phyloP scores from a whole-genome alignment of 345 rosid genomes.

The Salix dunnii region DNA sequence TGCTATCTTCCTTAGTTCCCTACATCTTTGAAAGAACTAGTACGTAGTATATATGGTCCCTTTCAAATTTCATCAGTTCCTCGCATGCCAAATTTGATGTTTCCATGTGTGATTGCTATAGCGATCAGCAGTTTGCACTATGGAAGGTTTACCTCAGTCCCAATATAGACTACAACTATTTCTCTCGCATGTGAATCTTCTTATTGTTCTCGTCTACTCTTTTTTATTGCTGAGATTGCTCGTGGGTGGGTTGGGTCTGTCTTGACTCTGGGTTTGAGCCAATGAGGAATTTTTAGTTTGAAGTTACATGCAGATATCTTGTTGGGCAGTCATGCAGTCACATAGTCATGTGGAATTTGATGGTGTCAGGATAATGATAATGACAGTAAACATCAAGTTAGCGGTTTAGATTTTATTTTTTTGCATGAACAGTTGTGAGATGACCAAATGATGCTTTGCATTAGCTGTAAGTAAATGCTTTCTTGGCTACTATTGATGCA shows the following conservation, averaged over 20 bases:
- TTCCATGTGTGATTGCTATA: background rate
- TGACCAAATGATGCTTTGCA: background rate
- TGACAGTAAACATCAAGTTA: no score
- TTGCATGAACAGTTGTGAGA: background rate
- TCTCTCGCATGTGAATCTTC: background rate
- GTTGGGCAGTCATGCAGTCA: background rate
- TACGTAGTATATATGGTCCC: background rate
- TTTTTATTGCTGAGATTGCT: background rate
- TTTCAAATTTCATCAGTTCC: background rate
- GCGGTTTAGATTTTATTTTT: no score
- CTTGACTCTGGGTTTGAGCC: background rate
- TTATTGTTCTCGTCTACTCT: background rate
- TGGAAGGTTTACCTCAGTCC: background rate
- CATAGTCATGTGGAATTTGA: background rate
- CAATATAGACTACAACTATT: background rate
- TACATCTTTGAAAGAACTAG: background rate
- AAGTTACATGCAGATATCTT: background rate
- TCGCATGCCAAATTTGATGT: background rate
- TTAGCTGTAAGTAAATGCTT: background rate
- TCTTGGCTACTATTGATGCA: no score
- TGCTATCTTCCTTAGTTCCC: background rate
- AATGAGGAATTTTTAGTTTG: background rate
- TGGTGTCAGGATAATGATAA: background rate
- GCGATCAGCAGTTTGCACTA: background rate
- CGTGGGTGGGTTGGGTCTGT: background rate